Conservation (phyloP, 2,329 filamentous ascomycete species). For the Geosmithia flava region DNA sequence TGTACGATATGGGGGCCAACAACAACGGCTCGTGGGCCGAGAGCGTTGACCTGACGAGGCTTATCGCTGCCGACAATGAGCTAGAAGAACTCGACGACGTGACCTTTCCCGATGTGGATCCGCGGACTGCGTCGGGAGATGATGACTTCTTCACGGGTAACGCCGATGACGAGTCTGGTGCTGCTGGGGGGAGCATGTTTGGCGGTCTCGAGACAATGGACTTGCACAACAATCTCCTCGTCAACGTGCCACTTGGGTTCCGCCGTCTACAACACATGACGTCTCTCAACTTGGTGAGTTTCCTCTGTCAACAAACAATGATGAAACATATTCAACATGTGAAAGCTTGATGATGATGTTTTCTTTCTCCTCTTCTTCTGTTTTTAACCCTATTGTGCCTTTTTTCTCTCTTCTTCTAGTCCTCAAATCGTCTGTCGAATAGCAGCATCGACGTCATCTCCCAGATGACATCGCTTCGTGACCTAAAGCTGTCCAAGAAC, state of each 20-base stretch:
- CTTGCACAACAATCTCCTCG: slow-evolving; percentile 72
- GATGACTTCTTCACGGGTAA: background rate
- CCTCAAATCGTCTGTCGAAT: slow-evolving; percentile 69
- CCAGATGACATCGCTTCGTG: slow-evolving; percentile 59
- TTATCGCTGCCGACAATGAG: slow-evolving; percentile 86
- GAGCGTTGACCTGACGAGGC: slow-evolving; percentile 71
- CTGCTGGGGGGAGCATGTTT: slow-evolving; percentile 56
- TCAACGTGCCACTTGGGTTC: slow-evolving; percentile 61
- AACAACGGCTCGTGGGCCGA: slow-evolving; percentile 74
- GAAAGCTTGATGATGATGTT: background rate
- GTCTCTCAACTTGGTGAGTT: slow-evolving; percentile 64
- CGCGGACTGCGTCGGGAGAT: slow-evolving; percentile 28
- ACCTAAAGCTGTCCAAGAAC: slow-evolving; percentile 75
- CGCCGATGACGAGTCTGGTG: slow-evolving; percentile 50
- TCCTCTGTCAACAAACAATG: background rate
- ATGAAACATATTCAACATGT: too few relatives aligned
- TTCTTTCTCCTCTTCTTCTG: too few relatives aligned
- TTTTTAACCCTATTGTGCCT: slow-evolving; percentile 64
- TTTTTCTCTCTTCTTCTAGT: slow-evolving; percentile 56
- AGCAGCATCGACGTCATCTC: slow-evolving; percentile 59
- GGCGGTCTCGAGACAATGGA: slow-evolving; percentile 71
- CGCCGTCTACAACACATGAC: slow-evolving; percentile 62
- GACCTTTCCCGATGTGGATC: slow-evolving; percentile 64
- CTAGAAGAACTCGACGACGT: slow-evolving; percentile 59
- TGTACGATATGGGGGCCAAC: slow-evolving; percentile 64